Conservation (phyloP, 2,329 filamentous ascomycete species). For the Intubia oerlemansii region DNA sequence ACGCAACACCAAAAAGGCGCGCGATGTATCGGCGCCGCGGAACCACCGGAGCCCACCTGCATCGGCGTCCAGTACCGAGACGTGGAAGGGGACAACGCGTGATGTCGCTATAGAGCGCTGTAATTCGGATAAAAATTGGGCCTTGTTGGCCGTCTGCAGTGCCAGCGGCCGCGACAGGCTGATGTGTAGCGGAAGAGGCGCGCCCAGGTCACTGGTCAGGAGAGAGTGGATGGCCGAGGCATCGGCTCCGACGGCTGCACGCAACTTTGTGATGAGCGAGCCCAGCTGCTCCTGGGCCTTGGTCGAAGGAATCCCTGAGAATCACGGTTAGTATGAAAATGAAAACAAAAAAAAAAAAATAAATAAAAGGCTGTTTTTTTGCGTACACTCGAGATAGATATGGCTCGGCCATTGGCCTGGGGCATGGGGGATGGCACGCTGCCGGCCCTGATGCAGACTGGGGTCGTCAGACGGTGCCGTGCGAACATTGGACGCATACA, state of each 20-base stretch:
- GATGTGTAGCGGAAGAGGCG: constrained; percentile 66
- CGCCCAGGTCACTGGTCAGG: constrained; percentile 56
- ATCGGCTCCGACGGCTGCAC: constrained; percentile 18
- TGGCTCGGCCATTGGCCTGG: constrained; percentile 86
- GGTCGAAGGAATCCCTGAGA: constrained; percentile 29
- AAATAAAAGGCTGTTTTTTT: no score
- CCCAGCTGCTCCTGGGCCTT: neutral
- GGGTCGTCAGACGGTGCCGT: constrained; percentile 66
- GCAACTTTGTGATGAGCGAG: neutral
- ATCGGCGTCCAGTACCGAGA: constrained; percentile 17
- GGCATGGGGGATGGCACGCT: constrained; percentile 62
- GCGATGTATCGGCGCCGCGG: constrained; percentile 33
- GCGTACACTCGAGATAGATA: constrained; percentile 81
- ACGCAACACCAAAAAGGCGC: constrained; percentile 69
- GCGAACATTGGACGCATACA: constrained; percentile 69
- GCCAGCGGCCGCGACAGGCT: constrained; percentile 70
- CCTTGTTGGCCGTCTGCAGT: constrained; percentile 51
- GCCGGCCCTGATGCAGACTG: constrained; percentile 64
- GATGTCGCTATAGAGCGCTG: constrained; percentile 17
- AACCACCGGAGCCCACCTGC: constrained; percentile 30
- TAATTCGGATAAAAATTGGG: constrained; percentile 40
- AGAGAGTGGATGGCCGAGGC: constrained; percentile 37
- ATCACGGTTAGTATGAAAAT: neutral
- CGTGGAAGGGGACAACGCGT: constrained; percentile 12
- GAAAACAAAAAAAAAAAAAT: no score